These are phyloP conservation scores for Metarhizium robertsii DNA, from an alignment of 2,329 filamentous ascomycete species.

Conservation along the genomic window DNA sequence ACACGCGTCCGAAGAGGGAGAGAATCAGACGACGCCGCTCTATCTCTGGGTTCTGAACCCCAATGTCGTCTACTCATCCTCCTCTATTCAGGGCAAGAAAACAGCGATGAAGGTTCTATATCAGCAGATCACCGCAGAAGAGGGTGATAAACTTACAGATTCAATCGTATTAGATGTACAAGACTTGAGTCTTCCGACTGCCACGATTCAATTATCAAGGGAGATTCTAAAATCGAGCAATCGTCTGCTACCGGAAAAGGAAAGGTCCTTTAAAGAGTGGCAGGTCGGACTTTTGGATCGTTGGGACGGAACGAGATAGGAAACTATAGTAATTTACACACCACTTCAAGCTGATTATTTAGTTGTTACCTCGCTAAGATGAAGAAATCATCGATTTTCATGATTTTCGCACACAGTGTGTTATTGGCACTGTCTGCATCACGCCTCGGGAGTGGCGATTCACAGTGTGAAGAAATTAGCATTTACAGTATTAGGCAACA, in stretches of 20 bases:
- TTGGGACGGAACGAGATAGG: constrained; percentile 15
- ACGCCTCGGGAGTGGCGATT: no score
- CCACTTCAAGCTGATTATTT: background rate
- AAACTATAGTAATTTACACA: background rate
- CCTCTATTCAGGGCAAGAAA: constrained; percentile 16
- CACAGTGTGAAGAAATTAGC: no score
- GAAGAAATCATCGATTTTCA: no score
- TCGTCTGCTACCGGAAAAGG: constrained; percentile 40
- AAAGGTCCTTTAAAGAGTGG: constrained; percentile 56
- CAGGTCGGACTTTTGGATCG: constrained; percentile 51
- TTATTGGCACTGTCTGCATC: background rate
- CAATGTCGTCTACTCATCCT: constrained; percentile 43
- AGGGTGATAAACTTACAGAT: constrained; percentile 40
- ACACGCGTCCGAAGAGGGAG: constrained; percentile 7
- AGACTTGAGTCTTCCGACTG: constrained; percentile 44
- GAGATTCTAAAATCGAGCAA: constrained; percentile 38
- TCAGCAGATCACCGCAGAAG: constrained; percentile 28
- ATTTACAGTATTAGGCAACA: no score
- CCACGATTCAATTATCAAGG: constrained; percentile 37
- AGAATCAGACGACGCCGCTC: constrained; percentile 19
- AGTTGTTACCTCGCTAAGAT: background rate
- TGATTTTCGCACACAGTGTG: background rate
- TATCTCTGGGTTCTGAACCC: constrained; percentile 48
- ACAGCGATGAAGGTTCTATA: constrained; percentile 46
- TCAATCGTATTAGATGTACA: constrained; percentile 47